Base-by-base conservation (phyloP, 2,329 filamentous ascomycete genomes). In the Alternaria burnsii region DNA sequence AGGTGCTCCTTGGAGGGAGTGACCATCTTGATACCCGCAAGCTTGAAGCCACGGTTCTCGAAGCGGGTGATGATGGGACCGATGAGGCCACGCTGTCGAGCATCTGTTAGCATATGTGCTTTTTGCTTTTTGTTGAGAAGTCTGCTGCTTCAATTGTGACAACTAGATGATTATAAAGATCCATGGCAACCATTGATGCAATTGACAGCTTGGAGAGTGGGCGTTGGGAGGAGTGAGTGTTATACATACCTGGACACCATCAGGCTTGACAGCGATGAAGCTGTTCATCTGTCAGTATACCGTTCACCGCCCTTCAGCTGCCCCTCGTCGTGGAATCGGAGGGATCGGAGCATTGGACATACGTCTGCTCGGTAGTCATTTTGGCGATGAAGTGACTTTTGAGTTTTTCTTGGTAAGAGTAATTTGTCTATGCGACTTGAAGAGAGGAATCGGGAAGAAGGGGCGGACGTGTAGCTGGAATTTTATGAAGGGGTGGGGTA, bases 221-320 rank as follows among this genome's bases (percentile, higher is more conserved):
- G 32, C 5, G 8, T 30, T 9, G 14, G 7, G 9, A 14, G 5
- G 5, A 14, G 4, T 5, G 18, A 22, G 12, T 12, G 4, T 24
- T 5, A 12, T 20, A 55, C 84, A 74, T 90, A 97, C 93, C 90
- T 97, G 95, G 85, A 98, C 95, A 83, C 95, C 95, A 86, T 98
- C 95, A 77, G 94, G 95, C 93, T 99, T 99, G 89, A 99, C 93
- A 82, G 95, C 95, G 88, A 98, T 98, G 92, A 98, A 98, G 87
- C 94, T 98, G 78, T 73, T 59, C 64, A 73, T 57, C 63, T 61
- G 67, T 76, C 59, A 77, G 74, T 66, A 65, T 56, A 52, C 38
- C 63, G 63, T 74, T 68, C 66, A 70, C 68, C 67, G 62, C 55
- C 46, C 59, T 38, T 55, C 18, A 26, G 24, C 32, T 52, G 22